phyloP scores from a whole-genome alignment of 139 green algal species.

The Chlamydomonas schloesseri region DNA sequence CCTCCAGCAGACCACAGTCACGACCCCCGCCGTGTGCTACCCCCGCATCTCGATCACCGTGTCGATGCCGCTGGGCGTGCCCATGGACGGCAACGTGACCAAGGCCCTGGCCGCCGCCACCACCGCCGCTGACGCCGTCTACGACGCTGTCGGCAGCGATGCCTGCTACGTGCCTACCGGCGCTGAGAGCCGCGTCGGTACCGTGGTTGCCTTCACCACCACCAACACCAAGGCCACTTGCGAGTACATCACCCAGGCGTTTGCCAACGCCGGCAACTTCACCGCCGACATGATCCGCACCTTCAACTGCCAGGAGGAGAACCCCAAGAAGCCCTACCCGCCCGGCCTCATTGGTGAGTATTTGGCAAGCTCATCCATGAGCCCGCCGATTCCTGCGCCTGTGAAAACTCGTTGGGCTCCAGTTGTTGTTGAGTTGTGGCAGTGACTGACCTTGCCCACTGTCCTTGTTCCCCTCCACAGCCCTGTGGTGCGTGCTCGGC shows the following conservation, averaged over 20 bases:
- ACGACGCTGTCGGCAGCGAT: not conserved
- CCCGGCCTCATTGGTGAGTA: slow-evolving; percentile 29
- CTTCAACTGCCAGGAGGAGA: not conserved
- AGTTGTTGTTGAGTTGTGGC: not conserved
- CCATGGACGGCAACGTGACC: not conserved
- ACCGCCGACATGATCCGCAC: slow-evolving; percentile 29
- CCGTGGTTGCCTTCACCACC: not conserved
- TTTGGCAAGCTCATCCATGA: too few species aligned
- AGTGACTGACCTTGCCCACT: too few species aligned
- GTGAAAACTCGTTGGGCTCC: not conserved
- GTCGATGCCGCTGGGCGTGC: not conserved
- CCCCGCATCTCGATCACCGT: slow-evolving; percentile 22
- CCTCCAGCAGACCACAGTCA: not conserved
- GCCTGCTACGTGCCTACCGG: slow-evolving; percentile 41
- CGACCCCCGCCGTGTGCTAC: not conserved
- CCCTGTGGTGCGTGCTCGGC: not conserved
- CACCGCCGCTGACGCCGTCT: slow-evolving; percentile 4
- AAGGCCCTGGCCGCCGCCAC: not conserved
- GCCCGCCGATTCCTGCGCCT: too few species aligned
- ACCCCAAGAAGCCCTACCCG: slow-evolving; percentile 17
- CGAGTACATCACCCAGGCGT: slow-evolving; percentile 36
- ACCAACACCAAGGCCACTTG: slow-evolving; percentile 5
- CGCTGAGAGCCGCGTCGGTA: slow-evolving; percentile 16
- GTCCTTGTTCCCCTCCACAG: not conserved
- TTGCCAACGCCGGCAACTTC: slow-evolving; percentile 25